Evolutionary conservation across 495 filamentous ascomycete species (phyloP).

Genomic region (Lophiotrema nucula): DNA sequence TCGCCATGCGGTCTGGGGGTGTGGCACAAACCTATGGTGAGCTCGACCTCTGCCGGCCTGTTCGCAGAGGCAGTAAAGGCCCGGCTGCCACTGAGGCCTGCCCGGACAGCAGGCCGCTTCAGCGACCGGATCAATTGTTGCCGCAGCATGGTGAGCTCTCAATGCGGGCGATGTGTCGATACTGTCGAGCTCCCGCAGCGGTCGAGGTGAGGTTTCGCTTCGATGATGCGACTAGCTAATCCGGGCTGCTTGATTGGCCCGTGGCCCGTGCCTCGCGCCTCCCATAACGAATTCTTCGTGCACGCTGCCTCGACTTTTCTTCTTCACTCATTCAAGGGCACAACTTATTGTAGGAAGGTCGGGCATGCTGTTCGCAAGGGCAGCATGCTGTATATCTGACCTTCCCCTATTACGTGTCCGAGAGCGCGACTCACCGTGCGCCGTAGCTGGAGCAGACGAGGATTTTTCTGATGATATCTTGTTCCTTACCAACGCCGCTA

Average conservation of each 20-base stretch:
- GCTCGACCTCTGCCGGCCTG: constrained; percentile 84
- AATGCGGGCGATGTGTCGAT: constrained; percentile 26
- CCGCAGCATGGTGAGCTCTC: constrained; percentile 75
- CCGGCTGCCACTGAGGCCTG: constrained; percentile 61
- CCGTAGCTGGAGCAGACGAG: constrained; percentile 62
- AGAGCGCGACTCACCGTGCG: constrained; percentile 53
- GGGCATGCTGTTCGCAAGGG: constrained; percentile 36
- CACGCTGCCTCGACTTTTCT: constrained; percentile 32
- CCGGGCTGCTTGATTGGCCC: constrained; percentile 29
- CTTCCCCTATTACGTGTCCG: constrained; percentile 65
- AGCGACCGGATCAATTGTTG: constrained; percentile 82
- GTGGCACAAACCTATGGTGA: constrained; percentile 75
- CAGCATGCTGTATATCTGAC: constrained; percentile 41
- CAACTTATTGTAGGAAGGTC: constrained; percentile 86
- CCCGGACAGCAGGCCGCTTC: constrained; percentile 69
- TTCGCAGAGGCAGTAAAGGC: constrained; percentile 70
- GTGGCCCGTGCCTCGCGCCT: constrained; percentile 29
- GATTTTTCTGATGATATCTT: constrained; percentile 47
- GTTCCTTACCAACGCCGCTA: constrained; percentile 66
- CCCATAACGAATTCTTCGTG: constrained; percentile 37
- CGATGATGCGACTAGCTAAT: constrained; percentile 17
- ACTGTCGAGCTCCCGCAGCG: constrained; percentile 36
- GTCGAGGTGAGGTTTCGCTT: constrained; percentile 3
- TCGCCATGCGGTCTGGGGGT: constrained; percentile 18
- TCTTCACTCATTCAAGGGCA: constrained; percentile 60